Conservation (phyloP, 176 grass and related monocot genomes). For the Olyra latifolia region DNA sequence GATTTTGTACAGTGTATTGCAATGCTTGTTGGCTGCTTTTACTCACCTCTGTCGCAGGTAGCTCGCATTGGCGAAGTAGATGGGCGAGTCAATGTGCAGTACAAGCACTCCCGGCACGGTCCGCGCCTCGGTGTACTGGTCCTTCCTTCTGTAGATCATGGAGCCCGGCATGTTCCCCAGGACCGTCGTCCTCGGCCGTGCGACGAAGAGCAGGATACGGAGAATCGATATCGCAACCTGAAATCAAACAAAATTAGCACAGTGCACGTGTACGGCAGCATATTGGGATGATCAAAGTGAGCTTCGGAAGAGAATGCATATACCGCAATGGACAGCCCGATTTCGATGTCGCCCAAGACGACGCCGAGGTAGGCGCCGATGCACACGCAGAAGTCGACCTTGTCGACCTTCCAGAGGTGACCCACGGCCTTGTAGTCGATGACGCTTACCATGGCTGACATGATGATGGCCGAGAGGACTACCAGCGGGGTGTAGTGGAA, state of each 20-base stretch:
- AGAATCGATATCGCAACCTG: conserved; percentile 56
- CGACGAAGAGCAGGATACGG: conserved; percentile 53
- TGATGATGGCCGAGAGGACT: conserved; percentile 67
- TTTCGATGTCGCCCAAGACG: conserved; percentile 48
- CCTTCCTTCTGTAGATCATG: conserved; percentile 49
- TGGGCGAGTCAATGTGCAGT: conserved; percentile 55
- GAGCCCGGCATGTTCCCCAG: conserved; percentile 69
- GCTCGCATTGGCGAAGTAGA: conserved; percentile 74
- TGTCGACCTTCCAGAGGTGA: conserved; percentile 49
- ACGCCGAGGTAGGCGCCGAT: conserved; percentile 49
- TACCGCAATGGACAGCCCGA: conserved; percentile 57
- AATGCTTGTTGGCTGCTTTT: neutral
- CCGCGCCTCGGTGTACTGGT: conserved; percentile 47
- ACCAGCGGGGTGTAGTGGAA: conserved; percentile 59
- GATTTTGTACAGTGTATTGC: neutral
- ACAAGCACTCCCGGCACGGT: conserved; percentile 51
- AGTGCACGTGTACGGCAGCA: neutral
- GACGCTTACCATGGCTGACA: conserved; percentile 57
- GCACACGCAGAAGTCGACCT: conserved; percentile 61
- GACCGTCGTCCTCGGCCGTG: conserved; percentile 53
- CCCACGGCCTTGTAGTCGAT: conserved; percentile 32
- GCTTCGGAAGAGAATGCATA: neutral
- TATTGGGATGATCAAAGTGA: too few species aligned
- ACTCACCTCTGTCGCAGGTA: conserved; percentile 71
- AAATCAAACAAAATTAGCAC: neutral